Evolutionary conservation across 129 eudicot genomes (phyloP), one percentile per base, ranked within the genome.

Genomic region (Ambrosia artemisiifolia): DNA sequence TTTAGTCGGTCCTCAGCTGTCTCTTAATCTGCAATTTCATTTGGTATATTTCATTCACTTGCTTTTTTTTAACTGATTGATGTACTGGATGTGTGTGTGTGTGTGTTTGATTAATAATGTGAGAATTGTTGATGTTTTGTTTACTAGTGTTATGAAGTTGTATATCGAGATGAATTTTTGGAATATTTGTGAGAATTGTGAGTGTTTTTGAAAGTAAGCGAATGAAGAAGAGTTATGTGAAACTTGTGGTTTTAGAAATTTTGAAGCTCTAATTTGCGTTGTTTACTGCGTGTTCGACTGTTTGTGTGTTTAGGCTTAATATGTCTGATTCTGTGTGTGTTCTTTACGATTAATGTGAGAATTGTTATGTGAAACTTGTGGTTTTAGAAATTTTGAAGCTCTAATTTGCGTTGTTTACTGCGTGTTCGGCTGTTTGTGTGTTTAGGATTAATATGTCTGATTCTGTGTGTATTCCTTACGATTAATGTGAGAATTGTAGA

Each of bases 1-100:
- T 3, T 59, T 95, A 38, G 96, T 77, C 46, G 97, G 99, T 1
- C 75, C 86, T 8, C 67, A 86, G 2, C 84, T 87, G 70, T 94
- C 98, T 24, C 55, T 57, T 38, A 87, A 85, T 80, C 95, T 94
- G 61, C 84, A 85, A 0, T 94, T 94, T 63, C 87, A 85, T 81
- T 11, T 83, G 95, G 98, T 94, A 87, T 53, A 43, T 7, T 61
- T 56, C 44, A 36, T 60, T 20, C 28, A 19, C 16, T 64, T 30
- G 16, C n/a, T 44, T 11, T 38, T 2, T 11, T 59, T 7, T 2
- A 54, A 40, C 30, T 30, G 34, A 2, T 30, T 59, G 0, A 7
- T 40, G 44, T 40, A 7, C 44, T 40, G 0, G 11, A 40, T 40
- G 43, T 69, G 56, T 24, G 7, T 70, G 35, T 70, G 55, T 70